Evolutionary conservation across 169 alveolate genomes (phyloP).

Genomic region (Condylostoma magnum): DNA sequence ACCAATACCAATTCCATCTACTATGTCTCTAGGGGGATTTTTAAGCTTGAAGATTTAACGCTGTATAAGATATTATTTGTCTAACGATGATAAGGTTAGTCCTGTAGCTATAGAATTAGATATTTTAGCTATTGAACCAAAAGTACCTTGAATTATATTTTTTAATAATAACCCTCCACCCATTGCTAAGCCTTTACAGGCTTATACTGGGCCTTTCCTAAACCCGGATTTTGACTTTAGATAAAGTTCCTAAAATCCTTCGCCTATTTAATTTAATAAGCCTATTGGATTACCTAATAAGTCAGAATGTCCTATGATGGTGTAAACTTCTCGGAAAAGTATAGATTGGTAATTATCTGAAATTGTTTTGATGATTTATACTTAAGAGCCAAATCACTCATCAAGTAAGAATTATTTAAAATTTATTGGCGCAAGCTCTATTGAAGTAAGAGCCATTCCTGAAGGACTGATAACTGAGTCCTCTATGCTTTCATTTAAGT

Average conservation of each 20-base stretch:
- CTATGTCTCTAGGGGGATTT: conserved; percentile 60
- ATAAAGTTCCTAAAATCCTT: conserved; percentile 80
- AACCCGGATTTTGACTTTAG: conserved; percentile 81
- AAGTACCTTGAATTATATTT: conserved; percentile 78
- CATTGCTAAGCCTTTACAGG: conserved; percentile 72
- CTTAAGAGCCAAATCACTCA: conserved; percentile 63
- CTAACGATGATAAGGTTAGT: conserved; percentile 58
- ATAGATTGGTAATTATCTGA: conserved; percentile 57
- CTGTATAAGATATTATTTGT: conserved; percentile 56
- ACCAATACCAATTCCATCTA: conserved; percentile 75
- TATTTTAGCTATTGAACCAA: conserved; percentile 72
- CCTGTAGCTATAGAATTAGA: conserved; percentile 74
- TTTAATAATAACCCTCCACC: conserved; percentile 74
- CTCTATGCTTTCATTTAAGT: not conserved
- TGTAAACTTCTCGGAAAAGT: conserved; percentile 52
- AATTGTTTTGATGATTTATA: conserved; percentile 46
- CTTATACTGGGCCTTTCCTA: conserved; percentile 73
- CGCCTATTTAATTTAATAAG: conserved; percentile 67
- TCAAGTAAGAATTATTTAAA: conserved; percentile 52
- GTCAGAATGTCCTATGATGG: conserved; percentile 73
- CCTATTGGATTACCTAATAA: conserved; percentile 83
- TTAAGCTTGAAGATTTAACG: conserved; percentile 55
- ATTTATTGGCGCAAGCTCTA: conserved; percentile 77
- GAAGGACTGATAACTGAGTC: conserved; percentile 32
- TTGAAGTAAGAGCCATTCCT: conserved; percentile 71